Evolutionary conservation across 2,329 filamentous ascomycete genomes (phyloP), one percentile per base, ranked within the genome.

Genomic region (Sporothrix protearum): DNA sequence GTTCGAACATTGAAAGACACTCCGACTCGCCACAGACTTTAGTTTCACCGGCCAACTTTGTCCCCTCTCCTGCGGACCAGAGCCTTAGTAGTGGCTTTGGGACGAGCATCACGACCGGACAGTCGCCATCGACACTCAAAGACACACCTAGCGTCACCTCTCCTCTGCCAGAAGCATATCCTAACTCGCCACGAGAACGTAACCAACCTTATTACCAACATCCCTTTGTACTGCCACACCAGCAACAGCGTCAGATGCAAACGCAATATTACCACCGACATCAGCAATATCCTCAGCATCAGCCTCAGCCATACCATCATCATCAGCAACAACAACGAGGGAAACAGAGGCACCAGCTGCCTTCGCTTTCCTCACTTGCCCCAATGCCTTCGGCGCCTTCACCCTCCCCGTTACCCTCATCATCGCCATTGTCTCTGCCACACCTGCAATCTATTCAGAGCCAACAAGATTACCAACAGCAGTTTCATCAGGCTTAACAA

Each of bases 1-100:
- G 79, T 70, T 79, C 33, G 2, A 39, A 81, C 73, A 68, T 78
- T 74, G 80, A 82, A 79, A 81, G 82, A 55, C 76, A 74, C 4
- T 22, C 47, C 70, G 76, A 78, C 66, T 79, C 75, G 71, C 75
- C 75, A 69, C 74, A 77, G 57, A 75, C 79, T 49, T 75, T 78
- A 69, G 76, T 79, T 71, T 76, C 77, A 51, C 78, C 78, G 14
- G 78, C 81, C 36, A 83, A 33, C 3, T 30, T 63, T 33, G 6
- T 10, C 14, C 47, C 22, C 45, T 49, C 55, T 42, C 39, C 45
- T 22, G 47, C 53, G 12, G 63, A 45, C 8, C 63, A 53, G 25
- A 55, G 42, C 63, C 57, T 51, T 42, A 16, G 36, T 6, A 42
- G 49, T 49, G 70, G 28, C 12, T 61, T 47, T 42, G 63, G 61